Conservation (phyloP, 2,329 filamentous ascomycete species). For the Tricladium varicosporioides region DNA sequence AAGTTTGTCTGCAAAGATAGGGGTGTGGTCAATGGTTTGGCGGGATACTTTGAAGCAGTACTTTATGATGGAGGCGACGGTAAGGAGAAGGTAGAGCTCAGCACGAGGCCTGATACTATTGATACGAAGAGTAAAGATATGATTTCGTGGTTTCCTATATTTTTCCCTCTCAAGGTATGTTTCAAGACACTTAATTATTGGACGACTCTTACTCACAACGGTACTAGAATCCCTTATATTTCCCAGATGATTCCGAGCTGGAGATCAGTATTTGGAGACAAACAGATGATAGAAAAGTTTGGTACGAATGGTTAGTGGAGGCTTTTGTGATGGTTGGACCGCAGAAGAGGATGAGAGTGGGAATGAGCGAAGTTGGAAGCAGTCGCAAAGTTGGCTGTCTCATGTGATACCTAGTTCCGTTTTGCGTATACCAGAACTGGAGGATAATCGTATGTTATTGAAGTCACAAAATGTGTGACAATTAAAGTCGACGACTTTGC, state of each 20-base stretch:
- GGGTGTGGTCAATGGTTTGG: constrained; percentile 86
- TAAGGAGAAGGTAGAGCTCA: constrained; percentile 71
- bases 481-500: neutral
- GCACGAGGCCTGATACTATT: constrained; percentile 89
- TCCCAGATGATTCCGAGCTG: constrained; percentile 80
- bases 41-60: constrained; percentile 95
- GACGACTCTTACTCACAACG: constrained; percentile 18
- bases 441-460: constrained; percentile 1
- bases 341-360: constrained; percentile 63
- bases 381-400: constrained; percentile 68
- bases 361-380: constrained; percentile 64
- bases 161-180: constrained; percentile 88
- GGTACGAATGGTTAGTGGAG: constrained; percentile 98
- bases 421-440: neutral
- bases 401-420: constrained; percentile 51
- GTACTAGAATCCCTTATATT: constrained; percentile 74
- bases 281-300: constrained; percentile 92
- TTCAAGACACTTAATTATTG: neutral
- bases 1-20: constrained; percentile 75
- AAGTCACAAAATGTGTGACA: neutral
- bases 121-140: constrained; percentile 92
- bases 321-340: constrained; percentile 67
- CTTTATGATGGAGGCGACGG: constrained; percentile 62
- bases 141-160: constrained; percentile 99
- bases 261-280: constrained; percentile 94